Percentiles rank a stretch among this genome's conserved stretches.
Conservation (phyloP, 1,284 basidiomycete genomes). For the Waitea zeae region DNA sequence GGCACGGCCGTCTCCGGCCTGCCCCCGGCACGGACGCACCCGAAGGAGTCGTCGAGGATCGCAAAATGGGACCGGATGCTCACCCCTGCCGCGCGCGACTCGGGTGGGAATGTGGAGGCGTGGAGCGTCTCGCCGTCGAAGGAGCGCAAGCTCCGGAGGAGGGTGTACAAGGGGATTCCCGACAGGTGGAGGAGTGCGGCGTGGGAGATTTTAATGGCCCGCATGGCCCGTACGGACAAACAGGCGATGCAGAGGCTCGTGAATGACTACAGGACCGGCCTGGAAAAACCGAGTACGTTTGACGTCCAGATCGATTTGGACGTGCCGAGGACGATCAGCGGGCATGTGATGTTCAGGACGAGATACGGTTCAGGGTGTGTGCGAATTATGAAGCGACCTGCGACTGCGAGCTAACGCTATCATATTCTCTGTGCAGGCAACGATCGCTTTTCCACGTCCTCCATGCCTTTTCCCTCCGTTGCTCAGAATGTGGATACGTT, state of each 20-base stretch:
- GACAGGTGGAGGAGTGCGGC: constrained; percentile 90
- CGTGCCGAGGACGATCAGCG: constrained; percentile 90
- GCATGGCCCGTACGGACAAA: constrained; percentile 26
- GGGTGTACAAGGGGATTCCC: constrained; percentile 92
- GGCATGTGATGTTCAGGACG: constrained; percentile 89
- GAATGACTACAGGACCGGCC: constrained; percentile 39
- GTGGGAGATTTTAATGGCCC: constrained; percentile 68
- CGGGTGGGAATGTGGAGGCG: constrained; percentile 56
- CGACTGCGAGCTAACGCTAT: constrained; percentile 3
- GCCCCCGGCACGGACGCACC: constrained; percentile 26
- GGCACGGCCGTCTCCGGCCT: constrained; percentile 24
- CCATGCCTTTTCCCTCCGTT: constrained; percentile 79
- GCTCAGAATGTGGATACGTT: constrained; percentile 86
- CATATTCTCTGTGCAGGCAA: constrained; percentile 55
- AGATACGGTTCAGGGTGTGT: constrained; percentile 86
- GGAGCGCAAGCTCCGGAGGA: constrained; percentile 44
- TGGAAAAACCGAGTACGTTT: constrained; percentile 71
- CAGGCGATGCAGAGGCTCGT: constrained; percentile 23
- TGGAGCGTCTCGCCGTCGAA: constrained; percentile 58
- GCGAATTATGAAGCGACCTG: constrained; percentile 6
- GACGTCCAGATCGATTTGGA: constrained; percentile 98
- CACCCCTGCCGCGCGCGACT: constrained; percentile 43
- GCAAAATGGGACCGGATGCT: constrained; percentile 87
- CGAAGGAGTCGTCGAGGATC: constrained; percentile 57
- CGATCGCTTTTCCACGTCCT: constrained; percentile 89